Base-by-base conservation (phyloP, 2,329 filamentous ascomycete species). In the Colletotrichum sp. region DNA sequence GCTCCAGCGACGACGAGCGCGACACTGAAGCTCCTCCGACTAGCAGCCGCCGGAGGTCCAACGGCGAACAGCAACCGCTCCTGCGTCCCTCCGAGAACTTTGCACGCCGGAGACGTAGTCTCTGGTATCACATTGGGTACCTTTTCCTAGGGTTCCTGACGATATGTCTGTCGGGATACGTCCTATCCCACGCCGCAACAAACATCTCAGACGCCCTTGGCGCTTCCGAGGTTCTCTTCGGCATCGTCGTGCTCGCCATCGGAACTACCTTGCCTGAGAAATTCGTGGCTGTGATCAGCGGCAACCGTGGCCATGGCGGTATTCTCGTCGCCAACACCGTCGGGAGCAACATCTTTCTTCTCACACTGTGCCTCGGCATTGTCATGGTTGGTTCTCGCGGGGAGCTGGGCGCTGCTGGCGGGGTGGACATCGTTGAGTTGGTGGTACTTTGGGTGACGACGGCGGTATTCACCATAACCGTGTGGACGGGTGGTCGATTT, bases 251-350 rank as follows among this genome's bases (percentile, higher is more conserved):
- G 26, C 81, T 91, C 48, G 85, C 88, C 1, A 83, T 91, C 76
- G 89, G 88, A 7, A 91, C 89, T 0, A 90, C 89, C 1, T 81
- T 91, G 2, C 89, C 89, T 0, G 89, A 91, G 78, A 90, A 90
- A 78, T 84, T 90, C 52, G 79, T 91, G 63, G 86, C 89, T 2
- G 82, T 90, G 6, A 76, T 90, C 28, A 88, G 88, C 75, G 86
- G 88, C 18, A 82, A 79, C 13, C 84, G 86, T 16, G 88, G 87
- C 6, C 86, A 90, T 22, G 79, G 81, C 3, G 88, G 88, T 2
- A 89, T 91, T 63, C 79, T 91, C 10, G 86, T 89, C 8, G 89
- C 89, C 0, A 90, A 88, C 60, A 89, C 88, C 5, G 88, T 86
- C 1, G 89, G 89, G 6, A 90, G 88, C 77, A 91, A 91, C 74